Evolutionary conservation across 352 stramenopile genomes (phyloP).

Genomic region (Albugo candida): DNA sequence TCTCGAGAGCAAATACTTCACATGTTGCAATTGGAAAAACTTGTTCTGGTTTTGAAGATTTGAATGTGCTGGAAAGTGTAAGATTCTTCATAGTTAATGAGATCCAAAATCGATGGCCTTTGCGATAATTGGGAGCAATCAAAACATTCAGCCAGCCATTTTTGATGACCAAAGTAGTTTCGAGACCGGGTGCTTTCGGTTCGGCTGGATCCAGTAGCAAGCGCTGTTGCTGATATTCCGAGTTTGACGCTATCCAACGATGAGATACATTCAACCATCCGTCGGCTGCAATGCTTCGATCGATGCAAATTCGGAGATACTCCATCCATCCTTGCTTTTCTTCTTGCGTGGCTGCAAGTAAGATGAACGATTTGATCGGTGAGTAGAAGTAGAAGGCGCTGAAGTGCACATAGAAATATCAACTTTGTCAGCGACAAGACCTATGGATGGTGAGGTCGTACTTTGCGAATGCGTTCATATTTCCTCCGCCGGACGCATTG

Average conservation of each 20-base stretch:
- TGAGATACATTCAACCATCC: constrained; percentile 10
- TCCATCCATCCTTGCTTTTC: constrained; percentile 41
- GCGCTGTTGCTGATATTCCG: constrained; percentile 12
- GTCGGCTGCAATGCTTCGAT: constrained; percentile 22
- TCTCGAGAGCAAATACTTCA: constrained; percentile 24
- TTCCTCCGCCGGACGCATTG: constrained; percentile 18
- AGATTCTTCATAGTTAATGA: constrained; percentile 57
- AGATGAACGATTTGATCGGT: constrained; percentile 71
- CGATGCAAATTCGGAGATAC: constrained; percentile 43
- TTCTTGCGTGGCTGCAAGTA: constrained; percentile 40
- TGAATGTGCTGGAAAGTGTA: constrained; percentile 45
- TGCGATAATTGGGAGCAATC: constrained; percentile 13
- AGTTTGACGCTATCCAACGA: constrained; percentile 35
- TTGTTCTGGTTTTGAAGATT: constrained; percentile 39
- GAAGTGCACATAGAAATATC: not conserved
- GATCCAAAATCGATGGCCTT: constrained; percentile 41
- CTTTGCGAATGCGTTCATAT: not conserved
- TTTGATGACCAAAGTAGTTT: constrained; percentile 65
- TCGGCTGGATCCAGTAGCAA: constrained; percentile 45
- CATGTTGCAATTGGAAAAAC: constrained; percentile 40
- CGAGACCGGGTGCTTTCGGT: constrained; percentile 34
- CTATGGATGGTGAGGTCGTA: too few species aligned
- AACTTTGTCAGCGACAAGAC: too few species aligned
- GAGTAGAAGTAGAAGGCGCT: constrained; percentile 77
- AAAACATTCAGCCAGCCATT: constrained; percentile 69